Base-by-base conservation (phyloP, 345 rosid genomes). In the Bruguiera parviflora region DNA sequence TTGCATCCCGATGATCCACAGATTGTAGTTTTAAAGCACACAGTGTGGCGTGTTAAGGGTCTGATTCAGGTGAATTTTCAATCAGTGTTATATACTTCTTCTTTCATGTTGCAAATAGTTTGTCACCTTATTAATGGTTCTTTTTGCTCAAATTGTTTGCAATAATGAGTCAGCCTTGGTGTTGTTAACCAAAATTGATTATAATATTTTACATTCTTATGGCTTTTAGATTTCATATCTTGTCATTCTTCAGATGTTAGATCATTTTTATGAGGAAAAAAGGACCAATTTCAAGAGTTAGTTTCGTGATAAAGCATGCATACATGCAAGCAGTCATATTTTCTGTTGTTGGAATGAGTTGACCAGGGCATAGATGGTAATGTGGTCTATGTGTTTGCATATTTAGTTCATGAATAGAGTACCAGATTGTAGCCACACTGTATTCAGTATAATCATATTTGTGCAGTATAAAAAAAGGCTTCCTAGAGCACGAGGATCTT, bases 21-120 rank as follows among this genome's bases (percentile, higher is more conserved):
- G 61, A 89, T 96, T 4, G 99, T 96, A 58, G 89, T 92, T n/a
- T 78, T 90, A 69, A 92, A 87, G 76, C 92, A 92, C 78, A 89
- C 86, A 53, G 98, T 92, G 71, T 96, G 99, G 99, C 98, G 98
- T 6, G 97, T 96, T 35, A 92, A 90, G 86, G 99, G 99, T 68
- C 74, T 96, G 52, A 92, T 96, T 78, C 99, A 95, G 94, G 96
- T 88, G 72, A 81, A 2, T 46, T 35, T 47, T 32, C 24, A 37
- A 29, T 15, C 47, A 25, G 39, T 49, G 25, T 59, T 28, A 33
- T 33, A 51, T 9, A 20, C 43, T 4, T 49, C 65, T 61, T 35
- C 35, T 43, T 47, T 39, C 18, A 55, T 43, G 29, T 35, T 47
- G 73, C 63, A 49, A 33, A 49, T 28, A 31, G 22, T 6, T 52